A percentile compares a stretch with the other conserved stretches of the same genome.
Conservation (phyloP, 2,329 filamentous ascomycete species). For the Penicillium sp. region DNA sequence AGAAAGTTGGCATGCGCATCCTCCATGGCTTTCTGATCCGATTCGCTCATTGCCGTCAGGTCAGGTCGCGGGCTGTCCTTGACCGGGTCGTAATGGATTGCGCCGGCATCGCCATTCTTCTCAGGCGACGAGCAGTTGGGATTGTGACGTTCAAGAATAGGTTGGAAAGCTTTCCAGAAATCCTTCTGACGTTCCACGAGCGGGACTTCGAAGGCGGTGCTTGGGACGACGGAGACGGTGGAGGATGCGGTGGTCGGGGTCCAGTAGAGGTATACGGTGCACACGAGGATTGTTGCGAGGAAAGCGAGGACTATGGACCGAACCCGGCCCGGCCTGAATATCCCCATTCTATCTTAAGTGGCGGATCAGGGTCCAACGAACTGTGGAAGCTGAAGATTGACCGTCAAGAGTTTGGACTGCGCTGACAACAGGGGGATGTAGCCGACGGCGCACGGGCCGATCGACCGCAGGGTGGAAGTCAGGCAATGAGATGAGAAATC, state of each 20-base stretch:
- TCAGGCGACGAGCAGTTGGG: constrained; percentile 37
- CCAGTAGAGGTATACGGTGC: constrained; percentile 44
- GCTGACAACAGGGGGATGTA: constrained; percentile 11
- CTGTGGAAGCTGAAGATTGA: not conserved
- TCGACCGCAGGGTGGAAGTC: constrained; percentile 10
- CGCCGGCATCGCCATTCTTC: constrained; percentile 29
- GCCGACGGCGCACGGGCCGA: constrained; percentile 27
- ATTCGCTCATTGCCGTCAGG: constrained; percentile 40
- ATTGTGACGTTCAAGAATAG: constrained; percentile 38
- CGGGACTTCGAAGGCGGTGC: constrained; percentile 40
- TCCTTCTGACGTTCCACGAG: constrained; percentile 41
- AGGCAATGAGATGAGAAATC: constrained; percentile 4
- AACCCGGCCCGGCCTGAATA: constrained; percentile 35
- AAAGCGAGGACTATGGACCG: constrained; percentile 36
- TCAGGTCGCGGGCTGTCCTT: constrained; percentile 39
- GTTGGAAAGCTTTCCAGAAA: constrained; percentile 43
- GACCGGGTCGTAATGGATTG: constrained; percentile 37
- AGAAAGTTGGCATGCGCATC: constrained; percentile 49
- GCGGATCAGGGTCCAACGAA: not conserved
- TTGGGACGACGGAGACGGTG: constrained; percentile 36
- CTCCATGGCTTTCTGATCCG: constrained; percentile 41
- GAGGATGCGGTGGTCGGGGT: constrained; percentile 36
- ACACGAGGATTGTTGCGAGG: constrained; percentile 36
- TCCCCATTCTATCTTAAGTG: constrained; percentile 25
- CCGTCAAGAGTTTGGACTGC: not conserved